A percentile compares a stretch with the other conserved stretches of the same genome.
phyloP scores from a whole-genome alignment of 2,329 filamentous ascomycete species.

The Aspergillus oerlinghausenensis region DNA sequence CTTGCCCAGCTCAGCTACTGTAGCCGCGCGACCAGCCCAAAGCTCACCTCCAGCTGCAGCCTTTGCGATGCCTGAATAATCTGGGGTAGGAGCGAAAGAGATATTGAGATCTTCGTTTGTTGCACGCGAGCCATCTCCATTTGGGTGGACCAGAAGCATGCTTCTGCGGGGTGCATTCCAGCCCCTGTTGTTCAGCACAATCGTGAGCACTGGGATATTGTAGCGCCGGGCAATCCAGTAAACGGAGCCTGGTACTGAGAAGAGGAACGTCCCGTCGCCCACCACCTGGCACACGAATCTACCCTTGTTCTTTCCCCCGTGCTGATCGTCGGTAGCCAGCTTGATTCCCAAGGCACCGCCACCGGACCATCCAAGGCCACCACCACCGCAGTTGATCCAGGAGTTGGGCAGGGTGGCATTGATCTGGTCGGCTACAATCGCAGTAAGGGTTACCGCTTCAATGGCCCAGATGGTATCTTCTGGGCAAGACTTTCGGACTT shows the following conservation, averaged over 20 bases:
- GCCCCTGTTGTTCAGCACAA: conserved; percentile 66
- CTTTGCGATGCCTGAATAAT: conserved; percentile 64
- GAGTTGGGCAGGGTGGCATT: conserved; percentile 63
- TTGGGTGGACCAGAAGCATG: conserved; percentile 61
- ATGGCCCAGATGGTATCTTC: conserved; percentile 68
- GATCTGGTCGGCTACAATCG: conserved; percentile 65
- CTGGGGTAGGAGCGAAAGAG: conserved; percentile 60
- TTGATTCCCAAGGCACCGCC: conserved; percentile 73
- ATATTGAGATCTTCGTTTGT: conserved; percentile 64
- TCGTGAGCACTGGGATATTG: conserved; percentile 61
- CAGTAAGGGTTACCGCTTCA: conserved; percentile 71
- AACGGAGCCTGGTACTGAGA: conserved; percentile 60
- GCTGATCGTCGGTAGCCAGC: conserved; percentile 56
- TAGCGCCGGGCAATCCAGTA: conserved; percentile 67
- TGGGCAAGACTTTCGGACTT: conserved; percentile 55
- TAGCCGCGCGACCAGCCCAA: conserved; percentile 58
- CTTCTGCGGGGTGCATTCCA: conserved; percentile 64
- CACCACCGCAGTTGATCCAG: conserved; percentile 78
- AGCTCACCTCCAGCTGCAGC: conserved; percentile 59
- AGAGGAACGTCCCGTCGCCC: conserved; percentile 64
- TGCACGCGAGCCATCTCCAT: conserved; percentile 58
- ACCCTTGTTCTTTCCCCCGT: conserved; percentile 48
- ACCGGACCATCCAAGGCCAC: conserved; percentile 75
- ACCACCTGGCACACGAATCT: conserved; percentile 62
- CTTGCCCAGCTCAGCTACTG: conserved; percentile 51